Conservation (phyloP, 2,329 filamentous ascomycete species). For the Mycosphaerella arachidis region DNA sequence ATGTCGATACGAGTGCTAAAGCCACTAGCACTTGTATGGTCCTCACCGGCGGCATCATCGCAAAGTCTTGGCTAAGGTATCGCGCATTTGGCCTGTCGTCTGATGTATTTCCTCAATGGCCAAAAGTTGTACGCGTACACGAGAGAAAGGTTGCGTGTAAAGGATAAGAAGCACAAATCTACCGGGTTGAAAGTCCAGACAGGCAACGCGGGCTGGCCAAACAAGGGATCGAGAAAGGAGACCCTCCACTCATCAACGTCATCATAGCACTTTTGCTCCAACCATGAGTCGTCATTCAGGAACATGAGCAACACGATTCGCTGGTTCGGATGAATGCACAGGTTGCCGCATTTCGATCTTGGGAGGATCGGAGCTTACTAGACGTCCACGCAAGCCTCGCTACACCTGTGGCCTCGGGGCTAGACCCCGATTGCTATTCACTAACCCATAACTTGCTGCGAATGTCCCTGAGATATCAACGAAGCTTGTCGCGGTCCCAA, state of each 20-base stretch:
- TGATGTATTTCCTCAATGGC: not conserved
- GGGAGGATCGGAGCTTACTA: too few species aligned
- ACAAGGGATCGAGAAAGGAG: not conserved
- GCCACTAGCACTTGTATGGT: slow-evolving; percentile 12
- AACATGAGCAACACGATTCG: not conserved
- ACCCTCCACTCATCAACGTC: not conserved
- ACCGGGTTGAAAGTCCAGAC: too few species aligned
- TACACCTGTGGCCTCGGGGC: too few species aligned
- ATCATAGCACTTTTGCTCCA: not conserved
- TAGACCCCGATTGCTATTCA: too few species aligned
- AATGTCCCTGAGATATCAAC: too few species aligned
- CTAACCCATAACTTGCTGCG: too few species aligned
- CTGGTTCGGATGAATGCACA: not conserved
- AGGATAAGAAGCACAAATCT: too few species aligned
- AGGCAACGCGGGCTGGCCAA: too few species aligned
- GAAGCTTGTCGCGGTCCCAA: too few species aligned
- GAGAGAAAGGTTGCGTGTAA: not conserved
- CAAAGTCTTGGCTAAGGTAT: not conserved
- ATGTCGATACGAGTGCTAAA: slow-evolving; percentile 13
- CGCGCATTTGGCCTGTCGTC: not conserved
- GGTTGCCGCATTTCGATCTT: too few species aligned
- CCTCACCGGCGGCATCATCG: slow-evolving; percentile 8
- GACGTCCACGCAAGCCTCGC: too few species aligned
- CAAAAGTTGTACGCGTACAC: not conserved
- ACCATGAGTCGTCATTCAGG: not conserved